Evolutionary conservation across 768 basidiomycete genomes (phyloP).

Genomic region (Piloderma croceum): DNA sequence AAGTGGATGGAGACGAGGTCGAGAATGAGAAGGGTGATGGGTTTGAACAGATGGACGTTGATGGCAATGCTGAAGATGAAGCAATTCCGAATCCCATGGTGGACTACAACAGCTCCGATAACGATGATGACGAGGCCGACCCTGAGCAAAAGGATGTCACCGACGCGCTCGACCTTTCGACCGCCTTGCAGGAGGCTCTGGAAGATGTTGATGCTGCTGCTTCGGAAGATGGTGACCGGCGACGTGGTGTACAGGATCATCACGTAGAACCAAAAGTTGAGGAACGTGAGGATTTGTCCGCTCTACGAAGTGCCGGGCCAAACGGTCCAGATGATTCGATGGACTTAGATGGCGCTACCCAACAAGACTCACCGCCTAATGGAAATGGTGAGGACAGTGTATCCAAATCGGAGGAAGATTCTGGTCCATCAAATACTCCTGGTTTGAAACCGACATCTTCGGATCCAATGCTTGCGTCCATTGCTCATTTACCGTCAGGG

Average conservation of each 20-base stretch:
- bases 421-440: slow-evolving; percentile 6
- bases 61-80: slow-evolving; percentile 13
- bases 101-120: slow-evolving; percentile 55
- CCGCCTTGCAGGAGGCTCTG: slow-evolving; percentile 54
- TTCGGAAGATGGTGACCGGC: slow-evolving; percentile 25
- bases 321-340: slow-evolving; percentile 21
- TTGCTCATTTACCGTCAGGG: slow-evolving; percentile 36
- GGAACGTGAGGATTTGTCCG: slow-evolving; percentile 54
- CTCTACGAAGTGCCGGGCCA: slow-evolving; percentile 23
- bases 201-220: slow-evolving; percentile 36
- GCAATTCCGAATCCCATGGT: slow-evolving; percentile 18
- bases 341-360: slow-evolving; percentile 17
- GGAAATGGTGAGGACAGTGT: too few relatives aligned
- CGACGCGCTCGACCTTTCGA: slow-evolving; percentile 54
- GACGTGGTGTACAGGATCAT: slow-evolving; percentile 19
- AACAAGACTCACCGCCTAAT: too few relatives aligned
- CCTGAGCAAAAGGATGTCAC: slow-evolving; percentile 47
- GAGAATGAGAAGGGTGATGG: slow-evolving; percentile 22
- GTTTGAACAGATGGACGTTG: slow-evolving; percentile 29
- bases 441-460: slow-evolving; percentile 53
- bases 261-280: slow-evolving; percentile 46
- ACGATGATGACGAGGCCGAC: slow-evolving; percentile 58
- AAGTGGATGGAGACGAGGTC: slow-evolving; percentile 32
- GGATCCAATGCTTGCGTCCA: slow-evolving; percentile 48
- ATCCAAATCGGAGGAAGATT: neutral